Conservation (phyloP, 1,139 yeast species). For the Yamadazyma buinensis region DNA sequence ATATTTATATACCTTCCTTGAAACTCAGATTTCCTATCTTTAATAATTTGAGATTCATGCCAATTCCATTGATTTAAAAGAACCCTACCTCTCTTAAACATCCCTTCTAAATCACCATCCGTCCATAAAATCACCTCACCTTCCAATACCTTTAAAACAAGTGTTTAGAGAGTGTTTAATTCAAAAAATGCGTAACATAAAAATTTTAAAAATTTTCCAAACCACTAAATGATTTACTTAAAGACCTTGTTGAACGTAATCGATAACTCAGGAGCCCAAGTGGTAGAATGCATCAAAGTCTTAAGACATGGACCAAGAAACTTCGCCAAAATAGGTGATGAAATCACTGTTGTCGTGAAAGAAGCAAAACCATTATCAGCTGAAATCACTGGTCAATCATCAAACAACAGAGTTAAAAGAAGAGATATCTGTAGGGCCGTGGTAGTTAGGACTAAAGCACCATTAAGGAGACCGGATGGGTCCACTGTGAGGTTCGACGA, state of each 20-base stretch:
- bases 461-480: slow-evolving; percentile 83
- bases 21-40: slow-evolving; percentile 55
- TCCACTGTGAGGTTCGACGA: slow-evolving; percentile 86
- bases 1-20: slow-evolving; percentile 53
- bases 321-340: slow-evolving; percentile 85
- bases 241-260: slow-evolving; percentile 87
- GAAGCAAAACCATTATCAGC: slow-evolving; percentile 75
- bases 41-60: slow-evolving; percentile 26
- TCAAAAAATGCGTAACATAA: no score
- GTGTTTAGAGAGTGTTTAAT: slow-evolving; percentile 93
- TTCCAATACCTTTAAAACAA: slow-evolving; percentile 91
- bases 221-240: slow-evolving; percentile 67
- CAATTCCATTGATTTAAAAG: slow-evolving; percentile 15
- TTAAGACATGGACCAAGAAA: slow-evolving; percentile 83
- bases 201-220: slow-evolving; percentile 6
- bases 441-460: slow-evolving; percentile 89
- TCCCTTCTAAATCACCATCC: slow-evolving; percentile 38
- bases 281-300: slow-evolving; percentile 95
- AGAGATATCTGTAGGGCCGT: slow-evolving; percentile 97
- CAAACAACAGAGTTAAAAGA: slow-evolving; percentile 80
- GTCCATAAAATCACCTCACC: slow-evolving; percentile 82
- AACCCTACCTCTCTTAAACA: neutral
- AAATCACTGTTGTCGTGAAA: slow-evolving; percentile 91
- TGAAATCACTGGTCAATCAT: slow-evolving; percentile 63
- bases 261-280: slow-evolving; percentile 93